Percentiles rank a stretch among this genome's conserved stretches.
phyloP scores from a whole-genome alignment of 208 protist genomes.

The Tritrichomonas foetus region DNA sequence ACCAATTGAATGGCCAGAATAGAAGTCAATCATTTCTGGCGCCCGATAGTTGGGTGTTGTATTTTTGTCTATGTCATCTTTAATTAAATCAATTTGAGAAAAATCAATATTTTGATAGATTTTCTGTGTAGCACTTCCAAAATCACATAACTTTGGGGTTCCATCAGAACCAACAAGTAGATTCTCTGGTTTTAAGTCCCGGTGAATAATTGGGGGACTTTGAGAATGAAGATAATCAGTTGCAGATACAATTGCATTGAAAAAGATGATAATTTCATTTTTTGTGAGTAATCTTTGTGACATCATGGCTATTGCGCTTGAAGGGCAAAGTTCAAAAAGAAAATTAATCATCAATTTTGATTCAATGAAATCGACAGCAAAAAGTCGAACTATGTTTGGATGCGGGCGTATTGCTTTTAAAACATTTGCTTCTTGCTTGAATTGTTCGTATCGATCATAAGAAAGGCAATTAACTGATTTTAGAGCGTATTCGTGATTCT shows the following conservation, averaged over 20 bases:
- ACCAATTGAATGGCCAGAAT: not conserved
- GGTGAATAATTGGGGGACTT: slow-evolving; percentile 38
- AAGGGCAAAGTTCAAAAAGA: not conserved
- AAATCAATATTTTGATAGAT: not conserved
- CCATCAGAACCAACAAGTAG: not conserved
- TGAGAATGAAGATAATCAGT: slow-evolving; percentile 26
- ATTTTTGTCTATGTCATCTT: not conserved
- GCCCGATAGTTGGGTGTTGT: not conserved
- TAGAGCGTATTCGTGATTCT: not conserved
- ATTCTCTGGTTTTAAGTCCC: slow-evolving; percentile 46
- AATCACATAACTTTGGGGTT: slow-evolving; percentile 43
- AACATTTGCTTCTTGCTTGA: not conserved
- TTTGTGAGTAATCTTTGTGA: not conserved
- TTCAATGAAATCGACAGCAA: not conserved
- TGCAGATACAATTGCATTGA: not conserved
- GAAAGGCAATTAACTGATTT: not conserved
- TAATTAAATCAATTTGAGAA: not conserved
- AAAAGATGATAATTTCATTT: not conserved
- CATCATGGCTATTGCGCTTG: not conserved
- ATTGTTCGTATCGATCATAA: not conserved
- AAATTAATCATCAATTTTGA: not conserved
- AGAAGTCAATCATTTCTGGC: not conserved
- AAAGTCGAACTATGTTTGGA: not conserved
- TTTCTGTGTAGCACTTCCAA: slow-evolving; percentile 37
- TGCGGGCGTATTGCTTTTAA: not conserved